phyloP scores from a whole-genome alignment of 2,329 filamentous ascomycete species.

The Trichoderma atrobrunneum region DNA sequence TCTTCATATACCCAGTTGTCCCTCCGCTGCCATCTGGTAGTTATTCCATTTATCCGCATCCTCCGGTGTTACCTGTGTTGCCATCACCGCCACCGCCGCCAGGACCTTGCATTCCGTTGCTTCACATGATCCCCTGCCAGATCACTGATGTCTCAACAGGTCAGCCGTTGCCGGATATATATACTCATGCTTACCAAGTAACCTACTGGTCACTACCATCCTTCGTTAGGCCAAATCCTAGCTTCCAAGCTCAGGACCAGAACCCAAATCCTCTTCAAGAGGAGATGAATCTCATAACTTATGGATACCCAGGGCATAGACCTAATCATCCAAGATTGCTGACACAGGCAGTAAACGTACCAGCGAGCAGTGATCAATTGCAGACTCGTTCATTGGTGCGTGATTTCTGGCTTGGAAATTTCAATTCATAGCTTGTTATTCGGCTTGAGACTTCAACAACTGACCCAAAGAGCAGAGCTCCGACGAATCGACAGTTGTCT shows the following conservation, averaged over 20 bases:
- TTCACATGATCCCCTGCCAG: not conserved
- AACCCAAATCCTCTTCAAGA: not conserved
- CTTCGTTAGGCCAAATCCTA: not conserved
- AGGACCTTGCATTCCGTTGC: not conserved
- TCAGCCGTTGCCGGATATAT: not conserved
- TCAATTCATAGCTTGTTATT: not conserved
- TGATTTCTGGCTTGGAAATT: not conserved
- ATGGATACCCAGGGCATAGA: not conserved
- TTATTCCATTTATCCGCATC: not conserved
- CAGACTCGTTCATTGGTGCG: not conserved
- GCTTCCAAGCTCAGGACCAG: not conserved
- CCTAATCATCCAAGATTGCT: not conserved
- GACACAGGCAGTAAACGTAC: not conserved
- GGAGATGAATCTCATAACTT: not conserved
- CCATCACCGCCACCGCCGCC: not conserved
- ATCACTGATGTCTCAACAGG: not conserved
- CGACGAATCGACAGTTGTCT: not conserved
- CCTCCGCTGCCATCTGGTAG: not conserved
- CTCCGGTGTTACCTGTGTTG: not conserved
- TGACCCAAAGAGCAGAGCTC: not conserved
- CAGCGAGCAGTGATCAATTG: not conserved
- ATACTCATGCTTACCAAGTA: not conserved
- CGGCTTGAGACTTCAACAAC: not conserved
- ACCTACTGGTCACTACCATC: not conserved
- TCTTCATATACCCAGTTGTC: not conserved